Evolutionary conservation across 164 flowering plant genomes (phyloP).

Genomic region (Vitis riparia): DNA sequence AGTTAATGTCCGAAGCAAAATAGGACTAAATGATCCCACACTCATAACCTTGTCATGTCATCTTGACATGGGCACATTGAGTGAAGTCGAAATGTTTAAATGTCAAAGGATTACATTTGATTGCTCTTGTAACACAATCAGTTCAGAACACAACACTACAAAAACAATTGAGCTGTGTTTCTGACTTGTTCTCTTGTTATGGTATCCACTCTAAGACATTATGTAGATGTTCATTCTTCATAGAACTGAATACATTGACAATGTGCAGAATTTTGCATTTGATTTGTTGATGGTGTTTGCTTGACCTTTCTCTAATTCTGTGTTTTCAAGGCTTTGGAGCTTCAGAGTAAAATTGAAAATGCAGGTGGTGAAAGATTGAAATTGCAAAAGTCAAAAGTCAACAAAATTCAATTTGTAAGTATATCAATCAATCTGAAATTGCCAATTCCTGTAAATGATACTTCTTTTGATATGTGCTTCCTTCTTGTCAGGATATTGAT

Average conservation of each 20-base stretch:
- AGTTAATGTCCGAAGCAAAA: no score
- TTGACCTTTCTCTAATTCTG: neutral
- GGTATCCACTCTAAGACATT: no score
- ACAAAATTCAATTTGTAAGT: constrained; percentile 88
- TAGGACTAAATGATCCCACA: no score
- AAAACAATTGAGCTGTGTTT: no score
- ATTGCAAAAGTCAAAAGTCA: constrained; percentile 69
- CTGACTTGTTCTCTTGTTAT: no score
- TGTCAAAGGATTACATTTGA: no score
- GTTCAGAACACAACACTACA: neutral
- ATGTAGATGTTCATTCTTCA: no score
- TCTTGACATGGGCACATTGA: no score
- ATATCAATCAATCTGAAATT: neutral
- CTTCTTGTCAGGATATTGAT: constrained; percentile 74
- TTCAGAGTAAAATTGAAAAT: constrained; percentile 86
- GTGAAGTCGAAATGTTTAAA: no score
- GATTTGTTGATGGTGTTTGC: neutral
- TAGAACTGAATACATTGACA: no score
- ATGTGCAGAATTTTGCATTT: neutral
- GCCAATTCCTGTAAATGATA: neutral
- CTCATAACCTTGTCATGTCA: no score
- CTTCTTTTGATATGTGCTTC: constrained; percentile 8
- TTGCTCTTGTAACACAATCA: neutral
- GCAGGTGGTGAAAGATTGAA: constrained; percentile 92
- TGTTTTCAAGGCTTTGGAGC: constrained; percentile 62